phyloP scores from a whole-genome alignment of 176 grass and related monocot species.

The Oryza meridionalis region DNA sequence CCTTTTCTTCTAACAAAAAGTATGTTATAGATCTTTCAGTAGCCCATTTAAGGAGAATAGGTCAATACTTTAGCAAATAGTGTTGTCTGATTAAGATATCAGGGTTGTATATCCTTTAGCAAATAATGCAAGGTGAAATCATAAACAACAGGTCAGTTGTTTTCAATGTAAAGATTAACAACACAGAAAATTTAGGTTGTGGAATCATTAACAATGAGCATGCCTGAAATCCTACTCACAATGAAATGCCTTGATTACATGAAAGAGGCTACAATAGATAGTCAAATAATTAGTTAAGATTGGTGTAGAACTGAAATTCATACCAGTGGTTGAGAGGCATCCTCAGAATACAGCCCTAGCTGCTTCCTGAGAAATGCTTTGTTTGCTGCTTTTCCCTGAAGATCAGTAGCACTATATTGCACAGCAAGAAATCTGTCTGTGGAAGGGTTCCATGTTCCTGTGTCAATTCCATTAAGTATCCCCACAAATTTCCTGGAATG shows the following conservation, averaged over 20 bases:
- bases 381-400: constrained; percentile 72
- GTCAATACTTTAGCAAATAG: neutral
- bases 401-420: constrained; percentile 78
- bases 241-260: neutral
- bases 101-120: neutral
- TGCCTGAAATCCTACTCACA: neutral
- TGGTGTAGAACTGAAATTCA: neutral
- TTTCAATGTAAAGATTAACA: neutral
- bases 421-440: constrained; percentile 69
- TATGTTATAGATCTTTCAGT: neutral
- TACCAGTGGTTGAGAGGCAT: constrained; percentile 81
- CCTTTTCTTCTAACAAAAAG: neutral
- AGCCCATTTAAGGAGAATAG: neutral
- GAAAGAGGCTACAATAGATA: neutral
- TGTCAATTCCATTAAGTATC: constrained; percentile 96
- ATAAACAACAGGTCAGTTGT: neutral
- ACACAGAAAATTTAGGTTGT: neutral
- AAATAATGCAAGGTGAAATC: neutral
- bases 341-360: constrained; percentile 58
- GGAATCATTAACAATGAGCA: neutral
- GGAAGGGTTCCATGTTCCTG: constrained; percentile 89
- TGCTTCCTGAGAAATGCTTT: constrained; percentile 79
- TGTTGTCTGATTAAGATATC: neutral
- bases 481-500: constrained; percentile 93
- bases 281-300: neutral